Evolutionary conservation across 1,284 basidiomycete species (phyloP).

Genomic region (Ustanciosporium gigantosporum): DNA sequence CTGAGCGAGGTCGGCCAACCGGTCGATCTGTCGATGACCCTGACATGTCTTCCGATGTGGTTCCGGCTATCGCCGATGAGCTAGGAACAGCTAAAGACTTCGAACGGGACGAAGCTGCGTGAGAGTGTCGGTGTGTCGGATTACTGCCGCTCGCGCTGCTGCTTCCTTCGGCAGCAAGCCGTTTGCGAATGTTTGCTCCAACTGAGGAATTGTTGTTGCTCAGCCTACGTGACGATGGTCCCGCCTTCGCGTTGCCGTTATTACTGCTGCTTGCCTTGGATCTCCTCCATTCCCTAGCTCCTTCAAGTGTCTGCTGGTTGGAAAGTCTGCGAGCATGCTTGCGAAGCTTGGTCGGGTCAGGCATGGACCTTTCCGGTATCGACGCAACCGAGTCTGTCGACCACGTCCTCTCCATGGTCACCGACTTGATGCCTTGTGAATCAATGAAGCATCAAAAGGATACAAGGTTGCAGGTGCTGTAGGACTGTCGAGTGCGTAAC

Average conservation of each 20-base stretch:
- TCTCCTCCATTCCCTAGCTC: slow-evolving; percentile 33
- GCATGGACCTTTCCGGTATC: slow-evolving; percentile 15
- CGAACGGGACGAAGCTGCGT: no score
- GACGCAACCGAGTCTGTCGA: slow-evolving; percentile 35
- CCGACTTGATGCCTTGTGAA: no score
- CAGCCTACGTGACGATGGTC: slow-evolving; percentile 23
- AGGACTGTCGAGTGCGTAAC: no score
- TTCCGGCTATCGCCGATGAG: no score
- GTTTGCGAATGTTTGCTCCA: slow-evolving; percentile 6
- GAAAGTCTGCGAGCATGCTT: slow-evolving; percentile 36
- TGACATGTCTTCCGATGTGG: slow-evolving; percentile 20
- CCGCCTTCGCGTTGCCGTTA: slow-evolving; percentile 15
- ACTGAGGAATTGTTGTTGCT: slow-evolving; percentile 2
- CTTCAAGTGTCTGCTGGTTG: slow-evolving; percentile 21
- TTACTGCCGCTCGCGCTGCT: neutral
- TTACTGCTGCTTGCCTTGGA: slow-evolving; percentile 5
- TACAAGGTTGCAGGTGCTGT: no score
- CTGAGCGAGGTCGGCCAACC: slow-evolving; percentile 13
- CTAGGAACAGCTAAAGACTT: no score
- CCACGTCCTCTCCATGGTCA: slow-evolving; percentile 36
- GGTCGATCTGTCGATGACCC: slow-evolving; percentile 34
- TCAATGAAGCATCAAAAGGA: no score
- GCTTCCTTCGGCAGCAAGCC: neutral
- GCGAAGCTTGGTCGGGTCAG: slow-evolving; percentile 24
- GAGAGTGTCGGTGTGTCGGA: no score